These are phyloP conservation scores for Phialophora verrucosa DNA, from an alignment of 2,329 filamentous ascomycete species.

Conservation along the genomic window DNA sequence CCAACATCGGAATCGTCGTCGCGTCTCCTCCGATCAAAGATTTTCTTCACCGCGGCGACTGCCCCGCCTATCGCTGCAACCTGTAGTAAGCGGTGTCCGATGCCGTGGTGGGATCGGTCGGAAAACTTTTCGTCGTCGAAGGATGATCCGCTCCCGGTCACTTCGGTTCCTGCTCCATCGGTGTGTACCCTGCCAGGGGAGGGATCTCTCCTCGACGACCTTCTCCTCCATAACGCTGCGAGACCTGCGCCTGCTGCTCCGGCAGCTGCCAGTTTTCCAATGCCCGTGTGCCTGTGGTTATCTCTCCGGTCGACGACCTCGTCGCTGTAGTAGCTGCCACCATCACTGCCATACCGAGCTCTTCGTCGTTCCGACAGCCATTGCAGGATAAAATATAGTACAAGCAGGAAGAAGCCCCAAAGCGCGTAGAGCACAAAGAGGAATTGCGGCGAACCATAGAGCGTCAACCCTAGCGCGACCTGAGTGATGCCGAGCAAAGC, in stretches of 20 bases:
- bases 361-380: slow-evolving; percentile 67
- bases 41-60: slow-evolving; percentile 65
- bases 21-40: slow-evolving; percentile 62
- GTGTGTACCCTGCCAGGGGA: slow-evolving; percentile 48
- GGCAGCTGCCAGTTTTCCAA: slow-evolving; percentile 59
- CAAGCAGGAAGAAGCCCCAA: slow-evolving; percentile 73
- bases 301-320: slow-evolving; percentile 56
- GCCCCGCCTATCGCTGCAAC: slow-evolving; percentile 68
- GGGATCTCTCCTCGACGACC: slow-evolving; percentile 34
- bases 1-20: slow-evolving; percentile 58
- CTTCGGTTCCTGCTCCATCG: slow-evolving; percentile 49
- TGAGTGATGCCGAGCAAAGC: slow-evolving; percentile 84
- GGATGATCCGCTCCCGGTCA: slow-evolving; percentile 52
- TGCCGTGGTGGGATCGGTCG: slow-evolving; percentile 60
- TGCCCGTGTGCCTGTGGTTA: slow-evolving; percentile 47
- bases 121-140: slow-evolving; percentile 72
- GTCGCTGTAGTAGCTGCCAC: slow-evolving; percentile 62
- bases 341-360: slow-evolving; percentile 62
- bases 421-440: slow-evolving; percentile 86
- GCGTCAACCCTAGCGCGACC: slow-evolving; percentile 82
- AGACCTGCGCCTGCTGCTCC: slow-evolving; percentile 64
- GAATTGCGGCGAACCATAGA: slow-evolving; percentile 87
- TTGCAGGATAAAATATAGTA: slow-evolving; percentile 79
- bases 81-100: slow-evolving; percentile 66
- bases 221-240: slow-evolving; percentile 55